A percentile compares a stretch with the other conserved stretches of the same genome.
Conservation (phyloP, 208 protist genomes). For the Novymonas esmeraldas region DNA sequence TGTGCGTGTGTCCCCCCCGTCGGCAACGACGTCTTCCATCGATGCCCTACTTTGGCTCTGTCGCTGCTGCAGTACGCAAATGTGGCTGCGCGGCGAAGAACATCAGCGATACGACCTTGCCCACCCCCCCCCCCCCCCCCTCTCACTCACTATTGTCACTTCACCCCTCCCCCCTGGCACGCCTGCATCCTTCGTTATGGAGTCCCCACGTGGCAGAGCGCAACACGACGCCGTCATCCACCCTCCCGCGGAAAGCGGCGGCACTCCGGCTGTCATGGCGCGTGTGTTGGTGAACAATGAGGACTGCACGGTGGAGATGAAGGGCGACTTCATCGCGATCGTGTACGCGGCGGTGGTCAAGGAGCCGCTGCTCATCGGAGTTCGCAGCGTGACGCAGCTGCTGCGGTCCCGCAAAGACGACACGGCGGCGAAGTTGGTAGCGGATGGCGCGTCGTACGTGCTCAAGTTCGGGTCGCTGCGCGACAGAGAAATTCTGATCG, state of each 20-base stretch:
- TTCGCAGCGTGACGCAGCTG: constrained; percentile 58
- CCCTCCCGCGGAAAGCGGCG: not conserved
- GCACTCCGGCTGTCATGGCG: constrained; percentile 22
- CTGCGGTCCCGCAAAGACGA: constrained; percentile 69
- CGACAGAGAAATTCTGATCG: constrained; percentile 54
- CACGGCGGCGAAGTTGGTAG: constrained; percentile 45
- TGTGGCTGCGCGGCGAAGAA: no score
- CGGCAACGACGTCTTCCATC: no score
- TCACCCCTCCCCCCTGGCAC: no score
- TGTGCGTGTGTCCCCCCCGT: no score
- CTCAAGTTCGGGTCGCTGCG: constrained; percentile 44
- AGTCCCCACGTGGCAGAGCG: no score
- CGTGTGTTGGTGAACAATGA: constrained; percentile 56
- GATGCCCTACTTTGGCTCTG: no score
- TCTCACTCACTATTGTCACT: not conserved
- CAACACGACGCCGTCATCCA: not conserved
- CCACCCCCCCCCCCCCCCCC: no score
- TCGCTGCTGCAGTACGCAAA: no score
- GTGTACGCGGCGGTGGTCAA: constrained; percentile 9
- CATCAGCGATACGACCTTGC: no score
- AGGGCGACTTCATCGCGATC: constrained; percentile 46
- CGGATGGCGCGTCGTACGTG: constrained; percentile 31
- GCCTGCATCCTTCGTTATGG: no score
- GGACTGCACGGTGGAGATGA: constrained; percentile 46
- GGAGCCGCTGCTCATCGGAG: constrained; percentile 22